A percentile compares a stretch with the other conserved stretches of the same genome.
These are phyloP conservation scores for Aspergillus sclerotioniger DNA, from an alignment of 495 filamentous ascomycete genomes.

Conservation along the genomic window DNA sequence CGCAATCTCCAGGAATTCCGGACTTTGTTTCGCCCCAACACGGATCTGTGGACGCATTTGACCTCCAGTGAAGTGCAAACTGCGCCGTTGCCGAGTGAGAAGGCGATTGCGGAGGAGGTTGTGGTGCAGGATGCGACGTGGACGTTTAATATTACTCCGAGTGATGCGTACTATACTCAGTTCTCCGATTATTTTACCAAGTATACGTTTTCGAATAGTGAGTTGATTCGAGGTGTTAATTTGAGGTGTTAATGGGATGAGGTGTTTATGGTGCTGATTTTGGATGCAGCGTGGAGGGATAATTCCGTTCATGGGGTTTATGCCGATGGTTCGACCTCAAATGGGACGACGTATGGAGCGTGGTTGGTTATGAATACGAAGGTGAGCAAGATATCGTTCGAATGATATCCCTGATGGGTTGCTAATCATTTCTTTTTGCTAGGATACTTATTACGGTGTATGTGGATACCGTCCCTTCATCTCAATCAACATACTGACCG, in stretches of 20 bases:
- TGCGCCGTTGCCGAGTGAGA: constrained; percentile 49
- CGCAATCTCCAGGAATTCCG: constrained; percentile 55
- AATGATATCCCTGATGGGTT: neutral
- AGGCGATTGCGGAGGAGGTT: constrained; percentile 38
- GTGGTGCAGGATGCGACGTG: constrained; percentile 58
- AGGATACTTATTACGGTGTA: constrained; percentile 56
- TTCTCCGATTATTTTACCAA: constrained; percentile 60
- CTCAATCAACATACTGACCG: constrained; percentile 7
- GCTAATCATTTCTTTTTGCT: neutral
- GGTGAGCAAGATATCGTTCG: constrained; percentile 11
- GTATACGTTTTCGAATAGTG: constrained; percentile 51
- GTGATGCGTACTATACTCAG: constrained; percentile 49
- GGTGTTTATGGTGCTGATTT: no score
- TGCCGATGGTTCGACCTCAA: constrained; percentile 48
- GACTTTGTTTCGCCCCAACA: constrained; percentile 55
- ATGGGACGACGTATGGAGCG: constrained; percentile 50
- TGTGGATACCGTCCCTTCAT: neutral
- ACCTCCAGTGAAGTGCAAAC: constrained; percentile 48
- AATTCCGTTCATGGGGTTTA: constrained; percentile 55
- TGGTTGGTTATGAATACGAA: constrained; percentile 60
- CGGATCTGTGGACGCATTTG: constrained; percentile 55
- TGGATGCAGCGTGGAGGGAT: constrained; percentile 45
- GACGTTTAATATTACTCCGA: constrained; percentile 49
- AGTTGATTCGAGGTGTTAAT: no score
- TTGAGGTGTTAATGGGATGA: no score